Evolutionary conservation across 2,329 filamentous ascomycete species (phyloP).

Genomic region (Aspergillus clavatus): DNA sequence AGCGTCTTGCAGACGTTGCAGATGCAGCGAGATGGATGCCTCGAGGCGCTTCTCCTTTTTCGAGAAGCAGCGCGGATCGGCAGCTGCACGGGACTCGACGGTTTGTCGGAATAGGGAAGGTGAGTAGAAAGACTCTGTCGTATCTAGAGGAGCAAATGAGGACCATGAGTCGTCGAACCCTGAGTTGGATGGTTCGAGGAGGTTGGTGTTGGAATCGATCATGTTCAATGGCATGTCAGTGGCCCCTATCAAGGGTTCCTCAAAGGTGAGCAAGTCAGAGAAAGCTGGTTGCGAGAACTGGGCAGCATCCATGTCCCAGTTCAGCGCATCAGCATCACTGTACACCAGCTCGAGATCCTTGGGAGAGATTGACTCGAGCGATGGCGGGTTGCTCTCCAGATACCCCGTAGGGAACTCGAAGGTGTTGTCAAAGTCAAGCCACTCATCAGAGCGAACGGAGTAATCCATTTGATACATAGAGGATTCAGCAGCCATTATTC

Average conservation of each 20-base stretch:
- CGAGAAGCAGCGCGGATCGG: constrained; percentile 31
- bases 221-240: constrained; percentile 16
- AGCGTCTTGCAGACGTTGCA: constrained; percentile 35
- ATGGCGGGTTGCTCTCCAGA: constrained; percentile 26
- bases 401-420: constrained; percentile 27
- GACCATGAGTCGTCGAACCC: constrained; percentile 8
- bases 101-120: constrained; percentile 23
- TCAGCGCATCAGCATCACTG: constrained; percentile 19
- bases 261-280: constrained; percentile 21
- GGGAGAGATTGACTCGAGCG: constrained; percentile 28
- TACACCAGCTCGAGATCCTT: constrained; percentile 25
- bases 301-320: constrained; percentile 18
- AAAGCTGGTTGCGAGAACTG: constrained; percentile 19
- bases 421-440: constrained; percentile 33
- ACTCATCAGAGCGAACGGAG: constrained; percentile 21
- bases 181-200: constrained; percentile 7
- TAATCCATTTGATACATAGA: constrained; percentile 22
- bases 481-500: constrained; percentile 26
- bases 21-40: constrained; percentile 38
- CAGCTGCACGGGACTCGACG: constrained; percentile 36
- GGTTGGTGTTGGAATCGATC: constrained; percentile 10
- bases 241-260: constrained; percentile 16
- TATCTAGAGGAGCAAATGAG: constrained; percentile 7
- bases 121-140: constrained; percentile 7
- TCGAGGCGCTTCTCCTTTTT: constrained; percentile 40